Base-by-base conservation (phyloP, 768 basidiomycete genomes). In the Gymnopilus dilepis region DNA sequence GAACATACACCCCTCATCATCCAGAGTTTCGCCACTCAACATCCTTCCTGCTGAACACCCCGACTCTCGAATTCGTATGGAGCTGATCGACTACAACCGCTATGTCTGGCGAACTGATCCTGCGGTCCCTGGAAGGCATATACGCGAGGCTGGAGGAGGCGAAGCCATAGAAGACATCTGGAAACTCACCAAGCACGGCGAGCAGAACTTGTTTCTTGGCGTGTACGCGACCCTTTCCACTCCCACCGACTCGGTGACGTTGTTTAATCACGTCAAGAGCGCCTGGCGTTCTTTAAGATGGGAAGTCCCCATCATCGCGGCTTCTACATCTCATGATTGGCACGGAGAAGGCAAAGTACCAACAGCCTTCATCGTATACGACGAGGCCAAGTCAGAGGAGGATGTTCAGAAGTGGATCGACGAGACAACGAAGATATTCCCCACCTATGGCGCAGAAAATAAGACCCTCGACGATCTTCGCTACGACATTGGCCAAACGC, bases 141-240 rank as follows among this genome's bases (percentile, higher is more conserved):
- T 62, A 17, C 64, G 67, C 38, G 67, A 68, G 41, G 64, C 64
- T 21, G 64, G 64, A 34, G 67, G 67, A 41, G 67, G 64, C 17
- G 67, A 68, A 41, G 61, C 63, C 22, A 63, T 68, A 38, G 67
- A 68, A 28, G 67, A 68, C 56, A 61, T 68, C 38, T 63, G 64
- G 64, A 65, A 68, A 24, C 59, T 68, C 54, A 68, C 61, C 34
- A 68, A 68, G 45, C 64, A 65, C 40, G 67, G 67, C 31, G 67
- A 68, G 41, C 67, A 68, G 48, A 65, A 65, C 56, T 57, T 68
- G 11, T 68, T 68, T 45, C 56, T 67, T 41, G 66, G 66, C 9
- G 56, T 65, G 13, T 65, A 64, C 42, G 58, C 59, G 17, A 41
- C 60, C 5, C 24, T 62, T 2, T 59, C 60, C 9, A 26, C 28